Base-by-base conservation (phyloP, 2,329 filamentous ascomycete species). In the Diaporthe citrichinensis region DNA sequence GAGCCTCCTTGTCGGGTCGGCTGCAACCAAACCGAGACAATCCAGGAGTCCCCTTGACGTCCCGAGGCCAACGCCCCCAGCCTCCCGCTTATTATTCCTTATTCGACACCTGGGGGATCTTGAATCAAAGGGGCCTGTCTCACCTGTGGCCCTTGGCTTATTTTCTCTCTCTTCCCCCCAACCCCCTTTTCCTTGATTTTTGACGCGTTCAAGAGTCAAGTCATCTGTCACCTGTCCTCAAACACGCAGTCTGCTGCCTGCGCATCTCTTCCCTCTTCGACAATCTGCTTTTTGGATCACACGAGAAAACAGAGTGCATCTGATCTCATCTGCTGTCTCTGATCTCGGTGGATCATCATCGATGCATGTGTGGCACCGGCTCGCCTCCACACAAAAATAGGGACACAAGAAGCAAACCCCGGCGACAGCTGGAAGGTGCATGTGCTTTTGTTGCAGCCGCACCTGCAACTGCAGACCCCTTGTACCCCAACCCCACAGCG, bases 1-100 rank as follows among this genome's bases (percentile, higher is more conserved):
- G 65, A 68, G 65, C 65, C 65, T 68, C 65, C 65, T 68, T 68
- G 65, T 68, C 46, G 65, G 65, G 65, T 68, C 65, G 65, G 65
- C 65, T 68, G 65, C 65, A 53, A 68, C 65, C 65, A 68, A 68
- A 68, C 65, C 65, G 65, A 68, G 65, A 68, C 65, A 68, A 53
- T 20, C 65, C 65, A 68, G 65, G 65, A 68, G 65, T 39, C 34
- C 65, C 65, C 65, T 68, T 53, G 65, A 68, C 62, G 62, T 68
- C 46, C 62, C 62, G 44, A 39, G 34, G 31, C 57, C 57, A 59
- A 14, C 39, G 25, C 59, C 59, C 44, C 65, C 65, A 68, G 65
- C 65, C 65, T 68, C 65, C 65, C 62, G 65, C 46, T 68, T 68
- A 68, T 68, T 68, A 39, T 39, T 39, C 65, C 65, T 68, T 53